Evolutionary conservation across 2,329 filamentous ascomycete genomes (phyloP).

Genomic region (Xylaria sp.): DNA sequence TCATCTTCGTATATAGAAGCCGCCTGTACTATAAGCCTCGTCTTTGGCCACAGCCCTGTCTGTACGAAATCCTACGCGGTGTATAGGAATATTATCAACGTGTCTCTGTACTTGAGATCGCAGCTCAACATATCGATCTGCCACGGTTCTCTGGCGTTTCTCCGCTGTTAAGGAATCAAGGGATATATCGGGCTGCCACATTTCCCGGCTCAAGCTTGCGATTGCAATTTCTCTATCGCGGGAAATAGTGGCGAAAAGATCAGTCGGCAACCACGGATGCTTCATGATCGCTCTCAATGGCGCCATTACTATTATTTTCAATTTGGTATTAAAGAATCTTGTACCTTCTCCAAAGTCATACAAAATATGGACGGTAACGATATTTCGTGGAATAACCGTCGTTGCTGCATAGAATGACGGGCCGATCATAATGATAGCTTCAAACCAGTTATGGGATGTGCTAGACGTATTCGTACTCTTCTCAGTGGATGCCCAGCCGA

Average conservation of each 20-base stretch:
- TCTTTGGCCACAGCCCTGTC: conserved; percentile 55
- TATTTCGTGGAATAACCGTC: conserved; percentile 54
- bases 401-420: conserved; percentile 54
- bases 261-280: conserved; percentile 29
- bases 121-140: conserved; percentile 54
- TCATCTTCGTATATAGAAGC: conserved; percentile 53
- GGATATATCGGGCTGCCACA: conserved; percentile 51
- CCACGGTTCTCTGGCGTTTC: conserved; percentile 50
- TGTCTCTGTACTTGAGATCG: conserved; percentile 58
- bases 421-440: conserved; percentile 62
- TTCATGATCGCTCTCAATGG: conserved; percentile 54
- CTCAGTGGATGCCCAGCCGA: conserved; percentile 64
- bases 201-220: conserved; percentile 52
- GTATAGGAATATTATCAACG: conserved; percentile 64
- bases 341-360: conserved; percentile 53
- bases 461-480: conserved; percentile 42
- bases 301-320: conserved; percentile 66
- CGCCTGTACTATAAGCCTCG: conserved; percentile 54
- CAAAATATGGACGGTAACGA: conserved; percentile 60
- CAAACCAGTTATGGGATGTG: conserved; percentile 58
- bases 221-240: conserved; percentile 51
- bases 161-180: conserved; percentile 47
- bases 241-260: conserved; percentile 41
- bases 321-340: conserved; percentile 48
- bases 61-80: conserved; percentile 63